phyloP scores from a whole-genome alignment of 768 basidiomycete species.

The Leccinum subtestaceum region DNA sequence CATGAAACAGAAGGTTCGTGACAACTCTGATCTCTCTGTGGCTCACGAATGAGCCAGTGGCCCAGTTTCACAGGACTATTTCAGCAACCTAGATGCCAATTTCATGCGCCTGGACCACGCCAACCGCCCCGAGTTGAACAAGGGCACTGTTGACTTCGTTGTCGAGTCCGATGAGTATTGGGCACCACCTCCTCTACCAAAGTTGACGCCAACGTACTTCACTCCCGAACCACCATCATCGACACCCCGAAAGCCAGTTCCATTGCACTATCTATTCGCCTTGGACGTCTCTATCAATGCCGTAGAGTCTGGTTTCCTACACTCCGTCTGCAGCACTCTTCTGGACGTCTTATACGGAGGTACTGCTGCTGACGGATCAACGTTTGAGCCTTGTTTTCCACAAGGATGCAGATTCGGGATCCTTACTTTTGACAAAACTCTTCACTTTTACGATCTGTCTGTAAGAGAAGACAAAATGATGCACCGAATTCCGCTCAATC shows the following conservation, averaged over 20 bases:
- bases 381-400: slow-evolving; percentile 51
- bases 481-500: slow-evolving; percentile 18
- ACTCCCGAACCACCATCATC: slow-evolving; percentile 46
- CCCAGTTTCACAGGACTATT: slow-evolving; percentile 78
- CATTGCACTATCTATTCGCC: slow-evolving; percentile 80
- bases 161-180: slow-evolving; percentile 79
- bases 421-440: slow-evolving; percentile 71
- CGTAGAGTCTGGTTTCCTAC: slow-evolving; percentile 65
- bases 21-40: slow-evolving; percentile 1
- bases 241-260: slow-evolving; percentile 51
- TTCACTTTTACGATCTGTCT: slow-evolving; percentile 89
- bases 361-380: slow-evolving; percentile 38
- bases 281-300: slow-evolving; percentile 80
- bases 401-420: slow-evolving; percentile 63
- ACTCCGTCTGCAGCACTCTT: slow-evolving; percentile 61
- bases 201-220: slow-evolving; percentile 52
- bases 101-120: slow-evolving; percentile 76
- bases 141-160: slow-evolving; percentile 88
- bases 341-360: slow-evolving; percentile 63
- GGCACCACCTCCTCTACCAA: slow-evolving; percentile 65
- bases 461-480: slow-evolving; percentile 44
- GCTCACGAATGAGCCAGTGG: slow-evolving; percentile 1
- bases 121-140: slow-evolving; percentile 80
- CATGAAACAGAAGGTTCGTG: slow-evolving; percentile 79
- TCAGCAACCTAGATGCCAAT: slow-evolving; percentile 76